Conservation (phyloP, 2,329 filamentous ascomycete species). For the Byssothecium circinans region DNA sequence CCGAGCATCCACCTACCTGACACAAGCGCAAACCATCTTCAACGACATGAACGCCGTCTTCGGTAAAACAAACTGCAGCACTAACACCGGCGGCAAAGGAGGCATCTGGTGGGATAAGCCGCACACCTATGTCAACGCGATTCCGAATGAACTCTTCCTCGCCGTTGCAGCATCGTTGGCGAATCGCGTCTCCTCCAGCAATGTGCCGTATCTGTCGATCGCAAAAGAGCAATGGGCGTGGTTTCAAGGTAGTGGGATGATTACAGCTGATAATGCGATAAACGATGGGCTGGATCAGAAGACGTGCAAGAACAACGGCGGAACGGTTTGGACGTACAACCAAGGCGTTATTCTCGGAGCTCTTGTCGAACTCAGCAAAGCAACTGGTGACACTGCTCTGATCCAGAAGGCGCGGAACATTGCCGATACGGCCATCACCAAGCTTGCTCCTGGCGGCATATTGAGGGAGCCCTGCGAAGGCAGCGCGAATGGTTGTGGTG, state of each 20-base stretch:
- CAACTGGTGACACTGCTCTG: constrained; percentile 38
- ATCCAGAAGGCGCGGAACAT: constrained; percentile 27
- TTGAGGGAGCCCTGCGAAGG: constrained; percentile 36
- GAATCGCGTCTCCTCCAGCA: constrained; percentile 47
- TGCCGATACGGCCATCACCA: constrained; percentile 28
- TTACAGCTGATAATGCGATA: constrained; percentile 54
- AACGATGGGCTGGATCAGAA: constrained; percentile 57
- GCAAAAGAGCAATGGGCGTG: constrained; percentile 57
- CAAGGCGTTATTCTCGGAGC: constrained; percentile 61
- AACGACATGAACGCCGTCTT: constrained; percentile 58
- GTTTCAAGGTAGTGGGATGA: constrained; percentile 55
- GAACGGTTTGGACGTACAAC: constrained; percentile 59
- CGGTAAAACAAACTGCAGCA: constrained; percentile 46
- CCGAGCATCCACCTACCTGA: constrained; percentile 54
- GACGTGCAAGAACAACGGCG: constrained; percentile 56
- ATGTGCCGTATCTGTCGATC: constrained; percentile 49
- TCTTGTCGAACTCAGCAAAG: constrained; percentile 55
- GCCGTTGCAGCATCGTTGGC: constrained; percentile 57
- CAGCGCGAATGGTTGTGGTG: constrained; percentile 21
- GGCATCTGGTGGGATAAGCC: constrained; percentile 62
- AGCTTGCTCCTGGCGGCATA: constrained; percentile 32
- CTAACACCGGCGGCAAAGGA: constrained; percentile 48
- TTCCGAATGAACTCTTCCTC: constrained; percentile 62
- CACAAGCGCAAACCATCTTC: constrained; percentile 57
- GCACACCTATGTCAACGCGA: constrained; percentile 56